phyloP scores from a whole-genome alignment of 1,139 yeast species.

The Geotrichum citri-aurantii region DNA sequence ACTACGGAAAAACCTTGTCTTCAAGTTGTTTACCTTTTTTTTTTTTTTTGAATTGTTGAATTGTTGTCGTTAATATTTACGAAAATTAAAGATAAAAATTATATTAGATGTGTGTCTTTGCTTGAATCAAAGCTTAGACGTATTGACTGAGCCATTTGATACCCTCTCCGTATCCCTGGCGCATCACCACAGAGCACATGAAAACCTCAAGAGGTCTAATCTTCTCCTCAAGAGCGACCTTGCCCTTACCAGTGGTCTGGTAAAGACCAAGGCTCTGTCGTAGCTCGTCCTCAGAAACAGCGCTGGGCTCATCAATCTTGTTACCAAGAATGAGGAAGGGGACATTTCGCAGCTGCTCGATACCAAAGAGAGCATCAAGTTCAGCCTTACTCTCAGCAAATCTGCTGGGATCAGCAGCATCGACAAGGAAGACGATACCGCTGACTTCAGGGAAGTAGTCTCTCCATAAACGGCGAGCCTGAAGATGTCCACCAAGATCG shows the following conservation, averaged over 20 bases:
- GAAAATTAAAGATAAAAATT: neutral
- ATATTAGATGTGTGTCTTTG: neutral
- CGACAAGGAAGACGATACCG: conserved; percentile 94
- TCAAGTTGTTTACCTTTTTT: neutral
- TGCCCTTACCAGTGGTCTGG: conserved; percentile 84
- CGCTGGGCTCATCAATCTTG: conserved; percentile 90
- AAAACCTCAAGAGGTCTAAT: conserved; percentile 91
- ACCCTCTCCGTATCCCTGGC: conserved; percentile 94
- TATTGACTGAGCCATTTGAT: conserved; percentile 95
- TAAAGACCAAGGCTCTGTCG: conserved; percentile 85
- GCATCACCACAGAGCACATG: conserved; percentile 97
- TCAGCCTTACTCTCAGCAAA: conserved; percentile 93
- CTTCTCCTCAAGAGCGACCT: conserved; percentile 62
- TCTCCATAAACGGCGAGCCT: conserved; percentile 98
- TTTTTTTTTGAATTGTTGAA: no score
- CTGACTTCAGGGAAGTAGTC: conserved; percentile 98
- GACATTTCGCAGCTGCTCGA: conserved; percentile 82
- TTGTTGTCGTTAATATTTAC: neutral
- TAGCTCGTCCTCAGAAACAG: conserved; percentile 92
- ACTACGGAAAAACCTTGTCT: no score
- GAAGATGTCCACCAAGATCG: conserved; percentile 97
- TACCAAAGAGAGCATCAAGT: conserved; percentile 83
- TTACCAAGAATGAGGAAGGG: conserved; percentile 94
- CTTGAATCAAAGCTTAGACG: conserved; percentile 44
- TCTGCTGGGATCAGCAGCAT: conserved; percentile 94